Percentiles rank a stretch among this genome's conserved stretches.
These are phyloP conservation scores for Enterospora canceri DNA, from an alignment of 371 early-diverging fungal genomes.

Conservation along the genomic window DNA sequence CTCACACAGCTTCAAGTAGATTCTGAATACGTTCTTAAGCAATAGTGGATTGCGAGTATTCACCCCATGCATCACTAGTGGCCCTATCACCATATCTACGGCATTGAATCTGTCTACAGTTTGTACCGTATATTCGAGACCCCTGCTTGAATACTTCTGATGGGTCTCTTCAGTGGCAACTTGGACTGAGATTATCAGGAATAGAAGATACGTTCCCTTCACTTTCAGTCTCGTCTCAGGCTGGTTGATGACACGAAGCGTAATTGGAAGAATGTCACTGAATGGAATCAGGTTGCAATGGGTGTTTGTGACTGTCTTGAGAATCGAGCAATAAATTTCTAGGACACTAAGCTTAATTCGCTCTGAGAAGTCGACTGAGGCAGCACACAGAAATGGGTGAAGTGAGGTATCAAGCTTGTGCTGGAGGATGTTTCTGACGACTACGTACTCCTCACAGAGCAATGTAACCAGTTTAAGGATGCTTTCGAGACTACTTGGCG, in stretches of 20 bases:
- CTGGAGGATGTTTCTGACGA: background rate
- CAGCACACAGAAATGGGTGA: background rate
- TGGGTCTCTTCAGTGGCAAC: background rate
- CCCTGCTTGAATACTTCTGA: no score
- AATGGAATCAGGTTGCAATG: background rate
- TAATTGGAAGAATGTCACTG: background rate
- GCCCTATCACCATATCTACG: conserved; percentile 77
- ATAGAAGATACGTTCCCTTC: background rate
- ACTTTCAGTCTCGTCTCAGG: background rate
- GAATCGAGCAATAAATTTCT: background rate
- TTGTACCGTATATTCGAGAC: conserved; percentile 84
- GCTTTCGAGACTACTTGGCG: background rate
- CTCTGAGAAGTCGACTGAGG: background rate
- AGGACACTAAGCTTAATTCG: background rate
- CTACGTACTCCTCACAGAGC: background rate
- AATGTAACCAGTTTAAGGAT: background rate
- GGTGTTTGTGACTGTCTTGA: background rate
- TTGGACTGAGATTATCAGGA: background rate
- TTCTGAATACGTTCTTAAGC: conserved; percentile 79
- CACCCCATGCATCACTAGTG: conserved; percentile 76
- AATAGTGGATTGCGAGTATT: conserved; percentile 69
- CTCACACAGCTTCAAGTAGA: conserved; percentile 69
- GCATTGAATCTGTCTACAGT: conserved; percentile 87
- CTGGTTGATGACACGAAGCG: background rate
- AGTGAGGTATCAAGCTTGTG: background rate